Percentiles rank a stretch among this genome's conserved stretches.
Conservation (phyloP, 1,284 basidiomycete genomes). For the Trametes polyzona region DNA sequence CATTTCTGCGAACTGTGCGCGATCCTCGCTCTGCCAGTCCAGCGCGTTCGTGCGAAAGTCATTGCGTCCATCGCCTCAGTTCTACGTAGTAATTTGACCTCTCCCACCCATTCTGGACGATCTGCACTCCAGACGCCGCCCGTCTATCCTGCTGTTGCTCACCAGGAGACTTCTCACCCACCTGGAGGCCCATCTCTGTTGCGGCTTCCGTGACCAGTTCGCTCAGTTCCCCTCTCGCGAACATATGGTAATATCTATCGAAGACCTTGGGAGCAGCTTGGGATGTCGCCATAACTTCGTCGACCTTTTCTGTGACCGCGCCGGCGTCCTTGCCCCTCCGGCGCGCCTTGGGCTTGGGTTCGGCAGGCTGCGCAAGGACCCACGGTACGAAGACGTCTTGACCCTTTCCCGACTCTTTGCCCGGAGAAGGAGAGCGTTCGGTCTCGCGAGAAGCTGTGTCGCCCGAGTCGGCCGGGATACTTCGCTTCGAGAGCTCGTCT, state of each 20-base stretch:
- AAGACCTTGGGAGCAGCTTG: constrained; percentile 48
- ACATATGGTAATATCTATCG: constrained; percentile 95
- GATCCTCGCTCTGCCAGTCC: no score
- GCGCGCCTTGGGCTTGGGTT: constrained; percentile 27
- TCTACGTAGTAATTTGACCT: constrained; percentile 84
- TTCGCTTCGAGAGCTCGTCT: constrained; percentile 78
- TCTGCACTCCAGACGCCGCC: constrained; percentile 51
- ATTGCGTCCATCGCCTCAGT: constrained; percentile 59
- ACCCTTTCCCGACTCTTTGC: constrained; percentile 25
- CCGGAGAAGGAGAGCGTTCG: no score
- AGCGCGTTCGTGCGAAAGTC: neutral
- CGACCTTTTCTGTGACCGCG: constrained; percentile 21
- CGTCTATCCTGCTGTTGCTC: neutral
- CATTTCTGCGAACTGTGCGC: neutral
- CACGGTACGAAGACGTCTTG: constrained; percentile 80
- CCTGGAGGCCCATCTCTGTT: constrained; percentile 53
- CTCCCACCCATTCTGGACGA: constrained; percentile 84
- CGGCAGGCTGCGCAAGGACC: constrained; percentile 46
- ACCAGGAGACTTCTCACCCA: constrained; percentile 41
- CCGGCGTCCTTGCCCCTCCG: constrained; percentile 23
- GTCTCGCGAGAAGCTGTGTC: neutral
- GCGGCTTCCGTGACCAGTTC: constrained; percentile 68
- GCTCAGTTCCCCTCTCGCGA: constrained; percentile 76
- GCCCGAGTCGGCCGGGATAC: constrained; percentile 46
- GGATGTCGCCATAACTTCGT: constrained; percentile 18